These are phyloP conservation scores for Stephania cephalantha DNA, from an alignment of 164 flowering plant genomes.

Conservation along the genomic window DNA sequence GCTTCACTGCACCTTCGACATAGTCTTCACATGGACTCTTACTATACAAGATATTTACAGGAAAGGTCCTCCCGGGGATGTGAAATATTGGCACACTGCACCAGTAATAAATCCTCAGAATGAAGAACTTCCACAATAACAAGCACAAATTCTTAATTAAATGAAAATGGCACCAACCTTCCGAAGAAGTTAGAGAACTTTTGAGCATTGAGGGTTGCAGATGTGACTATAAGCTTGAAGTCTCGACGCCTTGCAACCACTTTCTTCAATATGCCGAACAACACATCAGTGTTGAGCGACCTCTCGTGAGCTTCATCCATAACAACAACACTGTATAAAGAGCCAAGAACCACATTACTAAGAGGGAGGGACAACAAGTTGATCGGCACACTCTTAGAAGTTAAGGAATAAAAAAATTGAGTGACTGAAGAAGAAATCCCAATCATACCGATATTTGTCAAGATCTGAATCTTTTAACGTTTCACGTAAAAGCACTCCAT, in stretches of 20 bases:
- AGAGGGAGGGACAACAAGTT: neutral
- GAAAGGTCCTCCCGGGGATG: slow-evolving; percentile 95
- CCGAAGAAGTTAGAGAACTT: slow-evolving; percentile 96
- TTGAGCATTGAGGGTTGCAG: slow-evolving; percentile 94
- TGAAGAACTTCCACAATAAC: neutral
- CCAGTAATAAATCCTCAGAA: neutral
- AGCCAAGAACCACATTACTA: neutral
- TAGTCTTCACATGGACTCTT: slow-evolving; percentile 91
- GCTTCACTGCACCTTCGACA: slow-evolving; percentile 95
- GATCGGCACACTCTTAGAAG: neutral
- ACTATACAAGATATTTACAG: slow-evolving; percentile 65
- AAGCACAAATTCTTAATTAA: neutral
- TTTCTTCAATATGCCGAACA: slow-evolving; percentile 92
- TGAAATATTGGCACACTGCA: slow-evolving; percentile 82
- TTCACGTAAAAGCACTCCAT: slow-evolving; percentile 94
- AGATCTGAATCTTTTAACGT: slow-evolving; percentile 94
- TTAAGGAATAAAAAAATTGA: neutral
- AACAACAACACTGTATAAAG: slow-evolving; percentile 60
- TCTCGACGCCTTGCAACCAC: slow-evolving; percentile 94
- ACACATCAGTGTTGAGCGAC: slow-evolving; percentile 88
- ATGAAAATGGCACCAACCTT: slow-evolving; percentile 39
- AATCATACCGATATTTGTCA: slow-evolving; percentile 79
- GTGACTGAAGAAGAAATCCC: neutral
- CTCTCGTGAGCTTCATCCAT: slow-evolving; percentile 99
- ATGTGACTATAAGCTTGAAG: slow-evolving; percentile 96